Percentiles rank a stretch among this genome's conserved stretches.
phyloP scores from a whole-genome alignment of 805 yeast species.

The Candida ascalaphidarum region DNA sequence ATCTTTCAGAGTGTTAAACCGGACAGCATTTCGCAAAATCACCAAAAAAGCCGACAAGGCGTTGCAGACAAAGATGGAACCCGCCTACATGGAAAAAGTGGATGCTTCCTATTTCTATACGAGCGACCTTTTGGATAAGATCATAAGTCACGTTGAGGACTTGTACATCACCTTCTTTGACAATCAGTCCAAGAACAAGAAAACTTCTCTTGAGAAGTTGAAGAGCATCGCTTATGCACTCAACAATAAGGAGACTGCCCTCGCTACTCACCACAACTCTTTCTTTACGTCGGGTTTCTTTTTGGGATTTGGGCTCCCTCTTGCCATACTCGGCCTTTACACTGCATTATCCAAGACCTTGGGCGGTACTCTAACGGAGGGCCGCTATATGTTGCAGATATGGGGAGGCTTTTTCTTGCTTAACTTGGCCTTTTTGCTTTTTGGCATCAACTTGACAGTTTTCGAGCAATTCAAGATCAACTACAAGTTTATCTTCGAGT shows the following conservation, averaged over 20 bases:
- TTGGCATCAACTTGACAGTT: conserved; percentile 60
- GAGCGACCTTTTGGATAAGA: conserved; percentile 58
- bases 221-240: conserved; percentile 34
- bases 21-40: conserved; percentile 85
- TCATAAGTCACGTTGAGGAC: conserved; percentile 58
- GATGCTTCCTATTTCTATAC: conserved; percentile 50
- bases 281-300: conserved; percentile 59
- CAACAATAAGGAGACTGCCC: conserved; percentile 18
- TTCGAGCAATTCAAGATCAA: conserved; percentile 76
- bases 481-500: conserved; percentile 88
- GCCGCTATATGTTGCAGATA: conserved; percentile 60
- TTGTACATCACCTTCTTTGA: conserved; percentile 60
- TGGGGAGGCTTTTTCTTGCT: conserved; percentile 88
- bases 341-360: conserved; percentile 37
- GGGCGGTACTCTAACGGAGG: conserved; percentile 40
- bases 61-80: conserved; percentile 34
- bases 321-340: conserved; percentile 52
- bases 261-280: conserved; percentile 26
- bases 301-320: conserved; percentile 64
- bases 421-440: conserved; percentile 49
- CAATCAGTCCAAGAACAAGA: conserved; percentile 38
- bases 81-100: conserved; percentile 48
- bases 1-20: conserved; percentile 66
- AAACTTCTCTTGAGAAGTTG: conserved; percentile 63
- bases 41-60: conserved; percentile 86